Evolutionary conservation across 108 stramenopile genomes (phyloP).

Genomic region (Phaeodactylum tricornutum): DNA sequence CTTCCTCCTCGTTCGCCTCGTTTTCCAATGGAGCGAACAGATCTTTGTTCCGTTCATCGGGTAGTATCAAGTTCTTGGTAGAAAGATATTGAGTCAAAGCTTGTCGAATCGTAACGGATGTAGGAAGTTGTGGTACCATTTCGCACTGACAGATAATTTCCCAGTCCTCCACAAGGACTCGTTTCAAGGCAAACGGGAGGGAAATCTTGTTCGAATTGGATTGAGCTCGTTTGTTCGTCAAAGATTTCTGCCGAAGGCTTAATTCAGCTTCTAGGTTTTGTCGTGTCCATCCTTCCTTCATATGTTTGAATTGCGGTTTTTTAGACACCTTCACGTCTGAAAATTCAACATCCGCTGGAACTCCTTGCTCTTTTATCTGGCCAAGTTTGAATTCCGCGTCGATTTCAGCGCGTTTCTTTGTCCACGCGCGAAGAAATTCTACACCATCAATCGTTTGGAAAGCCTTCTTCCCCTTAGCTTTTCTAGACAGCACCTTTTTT

Average conservation of each 20-base stretch:
- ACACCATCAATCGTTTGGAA: constrained; percentile 10
- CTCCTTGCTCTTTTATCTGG: not conserved
- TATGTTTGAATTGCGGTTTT: not conserved
- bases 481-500: constrained; percentile 6
- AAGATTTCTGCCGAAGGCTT: constrained; percentile 18
- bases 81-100: constrained; percentile 38
- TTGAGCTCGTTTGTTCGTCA: too few relatives aligned
- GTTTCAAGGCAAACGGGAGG: constrained; percentile 57
- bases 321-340: too few relatives aligned
- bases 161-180: constrained; percentile 73
- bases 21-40: not conserved
- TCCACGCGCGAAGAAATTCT: constrained; percentile 24
- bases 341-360: not conserved
- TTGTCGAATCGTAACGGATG: constrained; percentile 32
- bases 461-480: constrained; percentile 4
- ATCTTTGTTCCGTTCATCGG: not conserved
- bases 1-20: not conserved
- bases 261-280: too few relatives aligned
- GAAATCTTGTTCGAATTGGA: too few relatives aligned
- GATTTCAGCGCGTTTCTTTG: constrained; percentile 13
- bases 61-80: constrained; percentile 14
- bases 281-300: too few relatives aligned
- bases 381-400: constrained; percentile 11
- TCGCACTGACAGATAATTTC: constrained; percentile 56
- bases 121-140: constrained; percentile 49